These are phyloP conservation scores for Ogataea methylovora DNA, from an alignment of 805 yeast species.

Conservation along the genomic window DNA sequence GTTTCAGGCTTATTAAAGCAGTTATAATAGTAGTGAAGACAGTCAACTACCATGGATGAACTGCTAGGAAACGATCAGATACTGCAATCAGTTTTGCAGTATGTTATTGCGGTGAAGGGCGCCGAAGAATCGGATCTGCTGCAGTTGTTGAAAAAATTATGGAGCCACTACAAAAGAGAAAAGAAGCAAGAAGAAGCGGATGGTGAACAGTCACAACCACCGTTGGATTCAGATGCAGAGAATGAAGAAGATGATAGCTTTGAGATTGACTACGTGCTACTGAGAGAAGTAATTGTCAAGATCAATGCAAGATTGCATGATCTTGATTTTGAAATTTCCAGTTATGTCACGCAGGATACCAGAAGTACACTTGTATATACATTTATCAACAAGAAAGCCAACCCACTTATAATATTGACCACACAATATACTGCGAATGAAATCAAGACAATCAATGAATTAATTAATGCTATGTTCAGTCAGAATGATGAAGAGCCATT, in stretches of 20 bases:
- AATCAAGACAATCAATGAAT: conserved; percentile 38
- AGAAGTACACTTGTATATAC: conserved; percentile 27
- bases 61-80: too few species aligned
- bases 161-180: neutral
- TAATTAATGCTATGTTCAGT: conserved; percentile 32
- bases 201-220: too few species aligned
- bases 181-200: too few species aligned
- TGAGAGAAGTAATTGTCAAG: neutral
- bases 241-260: too few species aligned
- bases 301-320: conserved; percentile 24
- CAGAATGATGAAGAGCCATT: conserved; percentile 18
- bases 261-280: too few species aligned
- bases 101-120: conserved; percentile 8
- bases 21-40: neutral
- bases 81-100: conserved; percentile 9
- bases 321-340: conserved; percentile 33
- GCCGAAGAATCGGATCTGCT: conserved; percentile 1
- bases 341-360: conserved; percentile 24
- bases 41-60: too few species aligned
- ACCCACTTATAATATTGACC: conserved; percentile 28
- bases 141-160: neutral
- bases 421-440: conserved; percentile 29
- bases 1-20: neutral
- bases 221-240: too few species aligned
- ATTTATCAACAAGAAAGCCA: conserved; percentile 33